Percentiles rank a stretch among this genome's conserved stretches.
phyloP scores from a whole-genome alignment of 2,329 filamentous ascomycete species.

The Colletotrichum tropicicola region DNA sequence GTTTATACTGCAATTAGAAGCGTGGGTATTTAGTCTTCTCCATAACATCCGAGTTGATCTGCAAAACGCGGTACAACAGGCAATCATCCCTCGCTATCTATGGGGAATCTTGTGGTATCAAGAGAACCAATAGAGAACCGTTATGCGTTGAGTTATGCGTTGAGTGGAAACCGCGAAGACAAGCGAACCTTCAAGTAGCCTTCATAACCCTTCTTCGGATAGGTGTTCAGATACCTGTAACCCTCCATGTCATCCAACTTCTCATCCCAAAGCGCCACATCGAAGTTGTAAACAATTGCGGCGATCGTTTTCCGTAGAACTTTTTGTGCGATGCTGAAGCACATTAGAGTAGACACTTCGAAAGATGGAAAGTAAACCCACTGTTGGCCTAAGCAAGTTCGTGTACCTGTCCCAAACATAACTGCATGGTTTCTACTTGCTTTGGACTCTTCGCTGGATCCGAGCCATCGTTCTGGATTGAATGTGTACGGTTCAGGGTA shows the following conservation, averaged over 20 bases:
- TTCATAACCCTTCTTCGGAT: constrained; percentile 25
- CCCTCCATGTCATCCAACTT: constrained; percentile 3
- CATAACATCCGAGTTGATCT: not conserved
- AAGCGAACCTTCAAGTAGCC: constrained; percentile 24
- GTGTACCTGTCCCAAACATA: constrained; percentile 29
- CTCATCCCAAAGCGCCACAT: constrained; percentile 25
- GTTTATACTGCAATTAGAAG: no score
- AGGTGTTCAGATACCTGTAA: constrained; percentile 24
- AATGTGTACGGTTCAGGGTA: constrained; percentile 25
- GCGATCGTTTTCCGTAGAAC: constrained; percentile 32
- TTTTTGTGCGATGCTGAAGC: constrained; percentile 22
- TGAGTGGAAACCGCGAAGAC: not conserved
- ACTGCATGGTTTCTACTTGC: not conserved
- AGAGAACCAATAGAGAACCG: not conserved
- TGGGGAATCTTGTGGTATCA: constrained; percentile 1
- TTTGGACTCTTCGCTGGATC: not conserved
- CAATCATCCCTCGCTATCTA: not conserved
- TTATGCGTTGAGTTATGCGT: not conserved
- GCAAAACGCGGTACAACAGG: not conserved
- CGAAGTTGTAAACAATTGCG: constrained; percentile 28
- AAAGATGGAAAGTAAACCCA: not conserved
- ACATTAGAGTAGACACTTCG: not conserved
- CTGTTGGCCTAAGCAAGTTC: constrained; percentile 33
- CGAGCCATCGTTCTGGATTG: constrained; percentile 31
- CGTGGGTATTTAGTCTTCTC: no score